Conservation (phyloP, 768 basidiomycete species). For the Psilocybe cyanescens region DNA sequence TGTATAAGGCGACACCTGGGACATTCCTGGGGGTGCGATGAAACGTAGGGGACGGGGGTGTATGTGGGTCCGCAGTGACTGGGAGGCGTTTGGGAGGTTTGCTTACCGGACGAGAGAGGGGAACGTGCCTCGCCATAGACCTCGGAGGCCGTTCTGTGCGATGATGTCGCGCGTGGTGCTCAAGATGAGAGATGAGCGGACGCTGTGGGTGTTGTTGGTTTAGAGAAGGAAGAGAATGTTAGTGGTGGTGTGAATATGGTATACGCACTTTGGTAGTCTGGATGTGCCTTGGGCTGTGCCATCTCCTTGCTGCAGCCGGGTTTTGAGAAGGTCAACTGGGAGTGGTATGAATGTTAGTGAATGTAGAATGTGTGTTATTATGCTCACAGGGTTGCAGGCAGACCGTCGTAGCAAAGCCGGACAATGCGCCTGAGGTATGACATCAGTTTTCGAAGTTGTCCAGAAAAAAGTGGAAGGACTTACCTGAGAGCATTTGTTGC, state of each 20-base stretch:
- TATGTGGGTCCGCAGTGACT: neutral
- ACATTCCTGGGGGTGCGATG: slow-evolving; percentile 65
- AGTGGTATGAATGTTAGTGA: neutral
- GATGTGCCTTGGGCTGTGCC: slow-evolving; percentile 39
- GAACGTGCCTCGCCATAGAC: slow-evolving; percentile 88
- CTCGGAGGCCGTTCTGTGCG: slow-evolving; percentile 61
- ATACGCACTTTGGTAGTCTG: slow-evolving; percentile 36
- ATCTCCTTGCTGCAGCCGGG: slow-evolving; percentile 87
- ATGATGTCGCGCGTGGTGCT: slow-evolving; percentile 61
- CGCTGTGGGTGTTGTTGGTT: slow-evolving; percentile 13
- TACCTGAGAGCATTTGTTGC: slow-evolving; percentile 69
- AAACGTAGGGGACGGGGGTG: neutral
- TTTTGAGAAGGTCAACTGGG: slow-evolving; percentile 88
- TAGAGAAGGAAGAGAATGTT: neutral
- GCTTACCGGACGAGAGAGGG: slow-evolving; percentile 76
- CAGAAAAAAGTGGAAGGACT: slow-evolving; percentile 10
- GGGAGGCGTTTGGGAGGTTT: neutral
- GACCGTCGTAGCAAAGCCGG: slow-evolving; percentile 77
- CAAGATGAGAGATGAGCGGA: slow-evolving; percentile 46
- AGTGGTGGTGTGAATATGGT: neutral
- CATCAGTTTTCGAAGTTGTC: slow-evolving; percentile 1
- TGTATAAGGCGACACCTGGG: slow-evolving; percentile 92
- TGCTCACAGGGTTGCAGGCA: slow-evolving; percentile 76
- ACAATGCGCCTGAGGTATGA: slow-evolving; percentile 64
- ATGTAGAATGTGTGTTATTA: neutral